Evolutionary conservation across 768 basidiomycete genomes (phyloP), one percentile per base, ranked within the genome.

Genomic region (Kockovaella imperatae): DNA sequence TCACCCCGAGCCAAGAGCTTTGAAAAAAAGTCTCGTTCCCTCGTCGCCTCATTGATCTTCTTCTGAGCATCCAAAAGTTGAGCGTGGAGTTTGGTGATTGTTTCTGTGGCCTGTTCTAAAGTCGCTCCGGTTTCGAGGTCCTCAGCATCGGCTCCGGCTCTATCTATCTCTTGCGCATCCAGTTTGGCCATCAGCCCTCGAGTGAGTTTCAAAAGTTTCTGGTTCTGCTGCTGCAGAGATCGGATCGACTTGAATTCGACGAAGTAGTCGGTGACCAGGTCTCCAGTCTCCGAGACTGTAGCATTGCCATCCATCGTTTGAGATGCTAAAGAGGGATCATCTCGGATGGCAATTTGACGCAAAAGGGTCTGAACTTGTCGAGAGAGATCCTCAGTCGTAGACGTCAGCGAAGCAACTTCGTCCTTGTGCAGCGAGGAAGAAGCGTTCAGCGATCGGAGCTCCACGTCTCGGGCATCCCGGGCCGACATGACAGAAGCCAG

Each of bases 201-300:
- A 11, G 84, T 82, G 56, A 93, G 81, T 69, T 79, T 82, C 39
- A 97, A 75, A 20, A 96, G 73, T 58, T 84, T 85, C 74, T 87
- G 84, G 67, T 97, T 97, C 73, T 93, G 90, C 34, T 82, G 79
- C 62, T 96, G 90, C n/a, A 99, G 74, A 11, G 78, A 75, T 13
- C 79, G 77, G 44, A 96, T 78, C 0, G 82, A 84, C 35, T 77
- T 77, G 80, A 89, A 97, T 28, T 86, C 77, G 21, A 96, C 85
- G 17, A 97, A 79, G 59, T 89, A 79, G 61, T 86, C 85, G 15
- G 86, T 83, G 69, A 97, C 91, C 53, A 96, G 80, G 1, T 78
- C 77, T 48, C 88, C 82, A 7, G 56, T 60, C 34, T 64, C 57
- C 3, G 43, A 5, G n/a, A 55, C 47, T 5, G 51, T 54, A 3